Evolutionary conservation across 2,329 filamentous ascomycete species (phyloP).

Genomic region (Clarireedia paspali): DNA sequence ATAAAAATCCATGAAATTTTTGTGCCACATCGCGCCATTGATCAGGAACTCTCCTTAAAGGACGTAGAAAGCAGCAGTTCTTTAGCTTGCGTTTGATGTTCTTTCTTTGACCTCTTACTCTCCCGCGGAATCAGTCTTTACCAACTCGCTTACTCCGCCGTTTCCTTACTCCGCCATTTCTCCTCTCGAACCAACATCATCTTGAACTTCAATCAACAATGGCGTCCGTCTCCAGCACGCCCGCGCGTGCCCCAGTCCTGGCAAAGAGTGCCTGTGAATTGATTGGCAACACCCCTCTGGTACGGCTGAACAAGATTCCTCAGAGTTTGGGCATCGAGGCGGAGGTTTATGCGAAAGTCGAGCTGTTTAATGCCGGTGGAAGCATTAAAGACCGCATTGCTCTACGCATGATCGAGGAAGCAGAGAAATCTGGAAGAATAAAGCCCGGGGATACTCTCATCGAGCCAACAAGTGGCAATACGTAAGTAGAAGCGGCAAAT

Average conservation of each 20-base stretch:
- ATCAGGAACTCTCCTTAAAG: neutral
- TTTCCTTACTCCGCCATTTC: neutral
- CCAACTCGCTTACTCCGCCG: neutral
- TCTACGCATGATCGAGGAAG: slow-evolving; percentile 93
- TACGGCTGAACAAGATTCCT: slow-evolving; percentile 87
- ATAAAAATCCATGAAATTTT: neutral
- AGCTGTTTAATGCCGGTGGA: slow-evolving; percentile 89
- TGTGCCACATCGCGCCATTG: neutral
- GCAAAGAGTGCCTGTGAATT: slow-evolving; percentile 68
- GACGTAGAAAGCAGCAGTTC: neutral
- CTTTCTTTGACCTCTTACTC: neutral
- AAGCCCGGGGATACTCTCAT: slow-evolving; percentile 96
- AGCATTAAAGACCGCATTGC: slow-evolving; percentile 95
- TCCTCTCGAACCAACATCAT: neutral
- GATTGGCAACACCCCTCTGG: slow-evolving; percentile 93
- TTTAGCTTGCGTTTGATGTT: neutral
- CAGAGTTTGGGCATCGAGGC: slow-evolving; percentile 84
- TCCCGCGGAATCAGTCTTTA: too few relatives aligned
- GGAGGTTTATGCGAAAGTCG: slow-evolving; percentile 83
- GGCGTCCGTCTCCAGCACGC: slow-evolving; percentile 20
- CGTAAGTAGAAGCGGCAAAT: slow-evolving; percentile 35
- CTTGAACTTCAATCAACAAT: slow-evolving; percentile 10
- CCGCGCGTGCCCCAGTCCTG: slow-evolving; percentile 20
- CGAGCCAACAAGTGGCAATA: slow-evolving; percentile 96
- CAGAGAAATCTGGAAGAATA: slow-evolving; percentile 84